phyloP scores from a whole-genome alignment of 495 filamentous ascomycete species.

The Pseudoneurospora amorphoporcata region DNA sequence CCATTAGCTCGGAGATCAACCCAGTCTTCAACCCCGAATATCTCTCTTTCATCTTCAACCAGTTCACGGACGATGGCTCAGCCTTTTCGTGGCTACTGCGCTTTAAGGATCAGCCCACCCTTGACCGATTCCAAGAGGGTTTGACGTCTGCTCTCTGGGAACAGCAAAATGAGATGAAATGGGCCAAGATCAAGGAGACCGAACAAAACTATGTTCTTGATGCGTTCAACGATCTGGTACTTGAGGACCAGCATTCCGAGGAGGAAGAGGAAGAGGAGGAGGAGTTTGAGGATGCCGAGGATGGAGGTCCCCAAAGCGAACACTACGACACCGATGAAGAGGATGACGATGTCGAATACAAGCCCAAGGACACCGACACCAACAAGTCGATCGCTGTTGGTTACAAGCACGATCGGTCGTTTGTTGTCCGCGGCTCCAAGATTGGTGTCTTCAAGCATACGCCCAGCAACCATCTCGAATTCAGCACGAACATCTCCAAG shows the following conservation, averaged over 20 bases:
- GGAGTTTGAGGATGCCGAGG: constrained; percentile 53
- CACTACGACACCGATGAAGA: constrained; percentile 91
- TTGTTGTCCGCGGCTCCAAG: constrained; percentile 92
- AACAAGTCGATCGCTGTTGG: constrained; percentile 97
- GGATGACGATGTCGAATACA: constrained; percentile 67
- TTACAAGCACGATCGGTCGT: constrained; percentile 94
- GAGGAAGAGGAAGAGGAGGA: constrained; percentile 54
- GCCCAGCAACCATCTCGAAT: constrained; percentile 81
- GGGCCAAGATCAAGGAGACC: constrained; percentile 81
- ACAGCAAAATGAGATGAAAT: constrained; percentile 89
- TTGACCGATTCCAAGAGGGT: constrained; percentile 86
- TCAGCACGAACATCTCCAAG: constrained; percentile 95
- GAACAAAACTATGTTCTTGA: constrained; percentile 92
- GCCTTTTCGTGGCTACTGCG: constrained; percentile 94
- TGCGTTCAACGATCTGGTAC: constrained; percentile 87
- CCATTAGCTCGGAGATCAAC: constrained; percentile 81
- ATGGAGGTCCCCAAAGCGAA: constrained; percentile 44
- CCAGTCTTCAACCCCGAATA: constrained; percentile 99
- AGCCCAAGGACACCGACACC: constrained; percentile 67
- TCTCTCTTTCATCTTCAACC: constrained; percentile 96
- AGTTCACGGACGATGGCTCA: constrained; percentile 76
- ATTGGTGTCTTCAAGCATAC: constrained; percentile 99
- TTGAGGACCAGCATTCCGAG: constrained; percentile 64
- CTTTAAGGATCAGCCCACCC: constrained; percentile 70
- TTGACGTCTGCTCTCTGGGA: constrained; percentile 96